A percentile compares a stretch with the other conserved stretches of the same genome.
Conservation (phyloP, 2,329 filamentous ascomycete genomes). For the Ophiostoma ips region DNA sequence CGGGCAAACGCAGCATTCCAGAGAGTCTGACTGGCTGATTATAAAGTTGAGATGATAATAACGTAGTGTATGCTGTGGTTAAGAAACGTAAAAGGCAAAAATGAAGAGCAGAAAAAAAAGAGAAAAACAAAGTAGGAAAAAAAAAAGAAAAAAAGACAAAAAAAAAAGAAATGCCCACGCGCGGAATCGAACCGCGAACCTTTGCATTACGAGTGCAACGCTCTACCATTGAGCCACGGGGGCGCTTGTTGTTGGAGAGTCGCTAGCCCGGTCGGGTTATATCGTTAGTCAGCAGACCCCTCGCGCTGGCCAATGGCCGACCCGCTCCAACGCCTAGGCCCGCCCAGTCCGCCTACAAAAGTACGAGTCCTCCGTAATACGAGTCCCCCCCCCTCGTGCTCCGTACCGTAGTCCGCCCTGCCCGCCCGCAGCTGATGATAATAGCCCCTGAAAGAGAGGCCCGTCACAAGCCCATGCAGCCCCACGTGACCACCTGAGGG, state of each 20-base stretch:
- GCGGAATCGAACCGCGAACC: slow-evolving; percentile 1
- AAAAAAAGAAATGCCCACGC: not conserved
- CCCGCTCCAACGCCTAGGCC: too few species aligned
- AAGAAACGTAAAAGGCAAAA: too few species aligned
- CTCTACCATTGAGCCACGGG: slow-evolving; percentile 3
- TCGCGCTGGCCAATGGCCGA: too few species aligned
- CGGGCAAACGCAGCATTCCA: too few species aligned
- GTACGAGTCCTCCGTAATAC: too few species aligned
- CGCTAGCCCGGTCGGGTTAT: not conserved
- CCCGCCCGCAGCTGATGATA: not conserved
- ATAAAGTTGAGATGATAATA: too few species aligned
- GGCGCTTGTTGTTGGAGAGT: not conserved
- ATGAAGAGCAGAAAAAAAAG: not conserved
- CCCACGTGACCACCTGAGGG: not conserved
- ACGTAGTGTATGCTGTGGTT: too few species aligned
- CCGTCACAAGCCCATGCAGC: not conserved
- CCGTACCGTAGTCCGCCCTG: not conserved
- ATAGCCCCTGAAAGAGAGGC: not conserved
- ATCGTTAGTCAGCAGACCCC: not conserved
- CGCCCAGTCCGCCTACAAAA: too few species aligned
- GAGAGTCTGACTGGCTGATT: too few species aligned
- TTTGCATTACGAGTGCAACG: slow-evolving; percentile 3
- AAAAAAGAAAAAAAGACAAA: not conserved
- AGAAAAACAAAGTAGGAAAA: not conserved
- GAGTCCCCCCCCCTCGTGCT: too few species aligned